These are phyloP conservation scores for Thelonectria discophora DNA, from an alignment of 2,329 filamentous ascomycete species.

Conservation along the genomic window DNA sequence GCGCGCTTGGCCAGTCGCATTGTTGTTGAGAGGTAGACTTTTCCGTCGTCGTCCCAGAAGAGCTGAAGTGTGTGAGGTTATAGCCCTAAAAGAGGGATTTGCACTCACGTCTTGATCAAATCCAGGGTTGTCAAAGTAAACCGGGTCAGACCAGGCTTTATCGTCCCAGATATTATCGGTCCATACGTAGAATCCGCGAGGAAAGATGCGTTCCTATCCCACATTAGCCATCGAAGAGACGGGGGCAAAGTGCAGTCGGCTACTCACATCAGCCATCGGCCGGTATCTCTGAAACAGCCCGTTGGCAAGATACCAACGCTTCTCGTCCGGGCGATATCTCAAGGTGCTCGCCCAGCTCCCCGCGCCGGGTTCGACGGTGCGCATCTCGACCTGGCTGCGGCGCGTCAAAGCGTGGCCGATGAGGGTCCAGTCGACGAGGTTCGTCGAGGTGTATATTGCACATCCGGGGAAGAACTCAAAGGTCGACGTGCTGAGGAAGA, in stretches of 20 bases:
- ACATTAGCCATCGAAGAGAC: neutral
- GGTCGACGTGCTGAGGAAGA: constrained; percentile 68
- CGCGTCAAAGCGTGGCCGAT: constrained; percentile 62
- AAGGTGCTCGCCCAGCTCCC: constrained; percentile 60
- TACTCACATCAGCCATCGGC: constrained; percentile 46
- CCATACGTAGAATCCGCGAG: constrained; percentile 62
- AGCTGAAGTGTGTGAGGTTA: constrained; percentile 32
- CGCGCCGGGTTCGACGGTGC: constrained; percentile 60
- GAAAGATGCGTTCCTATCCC: constrained; percentile 54
- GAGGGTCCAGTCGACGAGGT: constrained; percentile 62
- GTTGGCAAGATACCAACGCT: constrained; percentile 57
- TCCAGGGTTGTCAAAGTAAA: constrained; percentile 63
- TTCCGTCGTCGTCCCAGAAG: constrained; percentile 61
- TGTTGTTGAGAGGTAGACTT: constrained; percentile 59
- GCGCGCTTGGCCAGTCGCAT: constrained; percentile 49
- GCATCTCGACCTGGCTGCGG: constrained; percentile 60
- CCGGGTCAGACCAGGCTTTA: constrained; percentile 60
- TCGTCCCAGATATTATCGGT: constrained; percentile 63
- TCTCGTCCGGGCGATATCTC: constrained; percentile 51
- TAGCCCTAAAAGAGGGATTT: neutral
- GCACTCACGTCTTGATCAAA: constrained; percentile 58
- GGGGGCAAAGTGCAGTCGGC: neutral
- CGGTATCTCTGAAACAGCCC: constrained; percentile 55
- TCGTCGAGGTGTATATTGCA: constrained; percentile 66
- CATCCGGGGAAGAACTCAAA: constrained; percentile 70